Percentiles rank a stretch among this genome's conserved stretches.
Conservation (phyloP, 352 stramenopile species). For the Phytophthora tubulina region DNA sequence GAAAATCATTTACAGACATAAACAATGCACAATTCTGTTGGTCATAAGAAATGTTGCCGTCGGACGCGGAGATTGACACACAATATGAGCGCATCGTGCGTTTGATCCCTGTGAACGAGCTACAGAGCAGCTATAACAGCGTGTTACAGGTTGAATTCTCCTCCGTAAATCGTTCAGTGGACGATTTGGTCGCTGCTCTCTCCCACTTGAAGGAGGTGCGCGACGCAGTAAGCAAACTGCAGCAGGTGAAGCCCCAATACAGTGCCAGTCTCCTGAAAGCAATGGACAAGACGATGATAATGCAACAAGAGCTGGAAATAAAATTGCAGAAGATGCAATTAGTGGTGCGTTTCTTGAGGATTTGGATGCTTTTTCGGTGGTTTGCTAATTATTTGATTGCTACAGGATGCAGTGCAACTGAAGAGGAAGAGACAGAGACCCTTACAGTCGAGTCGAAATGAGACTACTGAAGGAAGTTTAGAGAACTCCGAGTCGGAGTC, state of each 20-base stretch:
- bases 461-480: not conserved
- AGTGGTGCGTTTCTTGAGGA: not conserved
- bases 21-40: not conserved
- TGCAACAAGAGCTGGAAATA: not conserved
- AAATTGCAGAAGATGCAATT: not conserved
- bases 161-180: not conserved
- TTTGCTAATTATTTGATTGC: no score
- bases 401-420: no score
- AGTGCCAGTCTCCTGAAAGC: not conserved
- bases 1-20: not conserved
- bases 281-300: constrained; percentile 1
- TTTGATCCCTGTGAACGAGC: constrained; percentile 5
- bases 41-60: not conserved
- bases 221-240: constrained; percentile 8
- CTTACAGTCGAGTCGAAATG: not conserved
- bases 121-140: constrained; percentile 6
- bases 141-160: not conserved
- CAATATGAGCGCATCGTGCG: constrained; percentile 17
- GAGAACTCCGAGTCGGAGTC: not conserved
- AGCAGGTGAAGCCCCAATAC: not conserved
- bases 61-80: not conserved
- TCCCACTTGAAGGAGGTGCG: constrained; percentile 9
- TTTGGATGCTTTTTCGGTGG: no score
- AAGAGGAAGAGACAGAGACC: not conserved
- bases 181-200: not conserved